Base-by-base conservation (phyloP, 495 filamentous ascomycete genomes). In the Penicillium desertorum region DNA sequence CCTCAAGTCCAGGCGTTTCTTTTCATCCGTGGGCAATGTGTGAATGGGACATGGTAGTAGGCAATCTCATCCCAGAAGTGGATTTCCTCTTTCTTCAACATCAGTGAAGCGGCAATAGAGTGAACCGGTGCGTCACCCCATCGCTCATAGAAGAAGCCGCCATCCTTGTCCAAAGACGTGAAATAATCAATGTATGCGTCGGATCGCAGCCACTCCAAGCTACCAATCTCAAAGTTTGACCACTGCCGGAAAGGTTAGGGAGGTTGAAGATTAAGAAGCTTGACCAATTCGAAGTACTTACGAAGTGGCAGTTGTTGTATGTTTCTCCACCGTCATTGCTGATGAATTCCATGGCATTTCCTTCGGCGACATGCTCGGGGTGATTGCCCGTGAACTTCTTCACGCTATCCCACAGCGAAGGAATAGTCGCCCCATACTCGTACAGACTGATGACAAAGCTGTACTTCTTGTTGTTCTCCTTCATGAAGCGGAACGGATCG, bases 11-110 rank as follows among this genome's bases (percentile, higher is more conserved):
- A 90, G 67, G 57, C 91, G 79, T 32, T 81, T 81, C 72, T 94
- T 77, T 72, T 98, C 91, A 23, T 86, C 87, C 0, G 89, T 94
- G 4, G 94, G 70, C 94, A 98, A 75, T 98, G 94, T 22, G 93
- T 98, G 69, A 98, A 98, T 7, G 94, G 94, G n/a, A 96, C 89
- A 67, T 98, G 94, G 74, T 91, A 98, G 74, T 98, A 98, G 55
- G 89, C 94, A 62, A 98, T 98, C 65, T 98, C 94, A 67, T 98
- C 90, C 80, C 96, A 98, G 79, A 98, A 98, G 65, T 98, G 93
- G 60, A 98, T 86, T 68, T 98, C 83, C 54, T 95, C 88, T 76
- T 96, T 96, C 66, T 86, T 84, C 59, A 98, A 78, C 70, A 96
- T 81, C 3, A 97, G 71, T 14, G 81, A 84, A 5, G 94, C 94